Conservation (phyloP, 371 early-diverging fungal genomes). For the Batkoa obscura region DNA sequence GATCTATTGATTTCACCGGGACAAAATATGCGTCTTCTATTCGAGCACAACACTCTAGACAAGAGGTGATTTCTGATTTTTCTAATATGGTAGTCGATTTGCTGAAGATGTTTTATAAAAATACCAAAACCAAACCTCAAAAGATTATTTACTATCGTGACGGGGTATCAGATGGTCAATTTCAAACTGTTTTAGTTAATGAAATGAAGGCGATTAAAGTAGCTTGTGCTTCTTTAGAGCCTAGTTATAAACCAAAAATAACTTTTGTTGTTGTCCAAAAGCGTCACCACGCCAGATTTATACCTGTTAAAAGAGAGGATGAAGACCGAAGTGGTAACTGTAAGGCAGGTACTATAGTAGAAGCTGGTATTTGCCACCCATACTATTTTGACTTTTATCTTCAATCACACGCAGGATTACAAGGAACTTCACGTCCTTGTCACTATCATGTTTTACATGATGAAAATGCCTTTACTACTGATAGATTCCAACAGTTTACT, state of each 20-base stretch:
- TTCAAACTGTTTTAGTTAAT: constrained; percentile 47
- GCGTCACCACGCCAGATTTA: constrained; percentile 89
- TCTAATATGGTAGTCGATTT: constrained; percentile 62
- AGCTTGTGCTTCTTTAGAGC: constrained; percentile 49
- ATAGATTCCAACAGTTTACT: constrained; percentile 47
- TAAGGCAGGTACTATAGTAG: constrained; percentile 81
- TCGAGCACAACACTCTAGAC: constrained; percentile 60
- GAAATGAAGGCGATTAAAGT: constrained; percentile 64
- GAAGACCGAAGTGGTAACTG: constrained; percentile 47
- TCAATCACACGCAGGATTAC: constrained; percentile 52
- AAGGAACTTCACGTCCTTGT: constrained; percentile 69
- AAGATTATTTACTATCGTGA: constrained; percentile 89
- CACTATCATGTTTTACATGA: constrained; percentile 66
- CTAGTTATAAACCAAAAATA: constrained; percentile 40
- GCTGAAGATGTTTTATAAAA: constrained; percentile 56
- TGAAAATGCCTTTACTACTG: constrained; percentile 46
- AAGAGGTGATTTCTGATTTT: constrained; percentile 78
- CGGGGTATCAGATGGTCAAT: constrained; percentile 84
- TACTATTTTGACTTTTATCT: constrained; percentile 80
- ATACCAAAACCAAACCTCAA: constrained; percentile 47
- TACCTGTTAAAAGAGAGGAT: constrained; percentile 45
- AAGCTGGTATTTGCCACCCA: constrained; percentile 70
- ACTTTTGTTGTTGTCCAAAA: constrained; percentile 92
- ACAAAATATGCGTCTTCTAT: constrained; percentile 65
- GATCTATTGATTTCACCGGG: constrained; percentile 70